These are phyloP conservation scores for Penicillium sp. DNA, from an alignment of 2,329 filamentous ascomycete species.

Conservation along the genomic window DNA sequence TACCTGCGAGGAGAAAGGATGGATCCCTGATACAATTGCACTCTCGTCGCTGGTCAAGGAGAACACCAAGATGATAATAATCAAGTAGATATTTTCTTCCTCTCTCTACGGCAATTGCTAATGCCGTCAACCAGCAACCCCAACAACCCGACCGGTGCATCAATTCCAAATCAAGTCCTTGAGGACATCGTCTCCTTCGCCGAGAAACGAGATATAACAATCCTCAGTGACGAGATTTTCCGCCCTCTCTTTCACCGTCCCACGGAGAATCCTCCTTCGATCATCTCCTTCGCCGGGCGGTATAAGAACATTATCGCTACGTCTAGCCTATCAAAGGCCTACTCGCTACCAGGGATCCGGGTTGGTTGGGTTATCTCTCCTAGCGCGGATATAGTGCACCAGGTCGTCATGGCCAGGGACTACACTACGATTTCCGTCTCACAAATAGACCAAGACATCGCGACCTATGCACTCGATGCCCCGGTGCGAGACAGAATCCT, in stretches of 20 bases:
- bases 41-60: slow-evolving; percentile 1
- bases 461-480: slow-evolving; percentile 2
- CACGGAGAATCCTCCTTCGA: slow-evolving; percentile 3
- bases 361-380: slow-evolving; percentile 11
- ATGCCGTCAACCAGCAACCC: slow-evolving; percentile 4
- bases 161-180: slow-evolving; percentile 2
- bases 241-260: slow-evolving; percentile 10
- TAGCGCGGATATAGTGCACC: slow-evolving; percentile 2
- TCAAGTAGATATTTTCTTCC: slow-evolving; percentile 2
- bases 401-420: slow-evolving; percentile 7
- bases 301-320: slow-evolving; percentile 12
- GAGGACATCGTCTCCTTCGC: slow-evolving; percentile 6
- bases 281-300: slow-evolving; percentile 2
- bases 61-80: slow-evolving; percentile 14
- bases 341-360: slow-evolving; percentile 9
- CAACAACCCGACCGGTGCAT: slow-evolving; percentile 12
- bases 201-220: slow-evolving; percentile 5
- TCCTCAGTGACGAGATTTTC: slow-evolving; percentile 14
- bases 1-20: neutral
- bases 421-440: slow-evolving; percentile 10
- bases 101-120: neutral
- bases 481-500: slow-evolving; percentile 4
- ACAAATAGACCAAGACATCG: slow-evolving; percentile 9
- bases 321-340: slow-evolving; percentile 10
- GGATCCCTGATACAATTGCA: slow-evolving; percentile 6